Percentiles rank a stretch among this genome's conserved stretches.
Evolutionary conservation across 78 protist genomes (phyloP).

Genomic region (Paulinella micropora): DNA sequence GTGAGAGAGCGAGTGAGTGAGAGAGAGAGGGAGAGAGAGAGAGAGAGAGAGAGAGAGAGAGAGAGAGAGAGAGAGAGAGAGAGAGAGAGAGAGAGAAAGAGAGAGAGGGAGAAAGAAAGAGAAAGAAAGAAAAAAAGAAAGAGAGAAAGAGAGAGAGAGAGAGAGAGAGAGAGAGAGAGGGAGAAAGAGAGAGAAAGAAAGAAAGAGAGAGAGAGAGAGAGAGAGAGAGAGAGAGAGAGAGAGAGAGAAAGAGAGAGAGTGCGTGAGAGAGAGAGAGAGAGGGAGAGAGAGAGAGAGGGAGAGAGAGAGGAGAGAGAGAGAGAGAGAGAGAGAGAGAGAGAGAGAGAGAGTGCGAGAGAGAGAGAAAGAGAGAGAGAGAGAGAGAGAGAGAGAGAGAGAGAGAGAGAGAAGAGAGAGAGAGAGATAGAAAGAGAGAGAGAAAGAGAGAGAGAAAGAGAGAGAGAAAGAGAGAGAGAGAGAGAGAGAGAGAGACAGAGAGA

Average conservation of each 20-base stretch:
- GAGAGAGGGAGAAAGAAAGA: neutral
- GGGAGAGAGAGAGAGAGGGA: neutral
- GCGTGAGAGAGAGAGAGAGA: no score
- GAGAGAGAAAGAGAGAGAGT: no score
- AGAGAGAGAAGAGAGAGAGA: neutral
- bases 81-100: neutral
- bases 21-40: neutral
- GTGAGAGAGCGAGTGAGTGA: no score
- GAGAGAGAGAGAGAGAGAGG: no score
- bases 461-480: neutral
- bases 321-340: slow-evolving; percentile 11
- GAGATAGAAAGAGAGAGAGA: no score
- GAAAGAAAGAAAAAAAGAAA: no score
- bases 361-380: no score
- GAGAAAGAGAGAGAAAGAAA: neutral
- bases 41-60: slow-evolving; percentile 2
- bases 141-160: no score
- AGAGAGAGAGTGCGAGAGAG: no score
- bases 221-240: neutral
- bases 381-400: neutral
- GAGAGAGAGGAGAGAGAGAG: neutral
- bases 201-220: neutral
- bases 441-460: neutral
- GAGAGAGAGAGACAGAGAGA: neutral
- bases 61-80: neutral